These are phyloP conservation scores for Phytophthora lateralis DNA, from an alignment of 352 stramenopile species.

Conservation along the genomic window DNA sequence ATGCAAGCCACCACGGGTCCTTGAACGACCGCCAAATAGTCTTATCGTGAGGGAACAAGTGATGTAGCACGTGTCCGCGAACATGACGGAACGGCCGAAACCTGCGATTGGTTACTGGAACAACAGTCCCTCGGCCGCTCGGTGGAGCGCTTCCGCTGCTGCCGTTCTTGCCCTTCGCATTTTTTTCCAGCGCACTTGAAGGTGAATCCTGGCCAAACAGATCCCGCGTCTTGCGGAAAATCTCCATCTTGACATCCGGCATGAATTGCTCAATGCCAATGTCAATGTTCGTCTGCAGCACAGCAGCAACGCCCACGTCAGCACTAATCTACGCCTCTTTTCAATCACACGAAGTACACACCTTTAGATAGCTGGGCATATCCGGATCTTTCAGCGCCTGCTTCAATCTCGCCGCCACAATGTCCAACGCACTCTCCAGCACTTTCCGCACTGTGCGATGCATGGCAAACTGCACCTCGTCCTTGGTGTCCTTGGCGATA, in stretches of 20 bases:
- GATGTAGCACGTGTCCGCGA: slow-evolving; percentile 84
- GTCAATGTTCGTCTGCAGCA: slow-evolving; percentile 75
- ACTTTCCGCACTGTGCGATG: slow-evolving; percentile 80
- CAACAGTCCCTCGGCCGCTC: slow-evolving; percentile 4
- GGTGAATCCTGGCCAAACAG: slow-evolving; percentile 57
- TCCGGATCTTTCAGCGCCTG: slow-evolving; percentile 81
- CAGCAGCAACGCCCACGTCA: neutral
- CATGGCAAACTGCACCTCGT: slow-evolving; percentile 82
- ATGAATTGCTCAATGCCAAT: slow-evolving; percentile 87
- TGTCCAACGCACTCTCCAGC: slow-evolving; percentile 76
- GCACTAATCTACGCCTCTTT: neutral
- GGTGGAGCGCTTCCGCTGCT: neutral
- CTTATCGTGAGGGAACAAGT: slow-evolving; percentile 88
- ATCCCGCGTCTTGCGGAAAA: slow-evolving; percentile 84
- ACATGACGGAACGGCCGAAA: slow-evolving; percentile 45
- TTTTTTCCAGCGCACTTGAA: slow-evolving; percentile 14
- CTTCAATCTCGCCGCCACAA: slow-evolving; percentile 78
- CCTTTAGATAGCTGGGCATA: slow-evolving; percentile 85
- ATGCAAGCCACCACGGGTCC: slow-evolving; percentile 81
- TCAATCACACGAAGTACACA: neutral
- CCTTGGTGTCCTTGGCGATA: slow-evolving; percentile 85
- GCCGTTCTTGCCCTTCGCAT: slow-evolving; percentile 8
- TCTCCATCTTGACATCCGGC: slow-evolving; percentile 89
- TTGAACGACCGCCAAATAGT: slow-evolving; percentile 88
- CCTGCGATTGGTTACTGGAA: slow-evolving; percentile 13